phyloP scores from a whole-genome alignment of 345 rosid species.

The Populus simonii region DNA sequence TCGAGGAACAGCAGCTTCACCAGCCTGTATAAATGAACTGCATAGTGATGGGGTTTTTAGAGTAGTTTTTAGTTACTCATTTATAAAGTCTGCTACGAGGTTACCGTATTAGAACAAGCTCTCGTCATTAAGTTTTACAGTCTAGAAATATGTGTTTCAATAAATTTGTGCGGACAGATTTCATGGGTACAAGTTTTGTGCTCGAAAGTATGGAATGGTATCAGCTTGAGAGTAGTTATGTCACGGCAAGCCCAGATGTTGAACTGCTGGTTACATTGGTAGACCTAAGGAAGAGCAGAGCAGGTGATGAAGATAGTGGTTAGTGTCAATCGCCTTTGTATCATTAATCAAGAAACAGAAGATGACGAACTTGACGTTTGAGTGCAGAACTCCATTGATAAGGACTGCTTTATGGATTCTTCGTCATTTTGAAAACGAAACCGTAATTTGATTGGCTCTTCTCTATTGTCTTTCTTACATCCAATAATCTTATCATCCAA shows the following conservation, averaged over 20 bases:
- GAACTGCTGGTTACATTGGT: not conserved
- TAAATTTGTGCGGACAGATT: not conserved
- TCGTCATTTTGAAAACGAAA: conserved; percentile 6
- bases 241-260: not conserved
- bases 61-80: too few species aligned
- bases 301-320: not conserved
- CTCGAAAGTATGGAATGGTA: not conserved
- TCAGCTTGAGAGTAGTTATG: not conserved
- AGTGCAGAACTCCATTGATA: conserved; percentile 28
- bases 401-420: not conserved
- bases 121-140: too few species aligned
- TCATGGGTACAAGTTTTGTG: not conserved
- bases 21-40: too few species aligned
- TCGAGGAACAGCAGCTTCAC: too few species aligned
- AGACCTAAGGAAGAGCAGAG: not conserved
- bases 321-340: not conserved
- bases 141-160: too few species aligned
- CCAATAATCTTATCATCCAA: not conserved
- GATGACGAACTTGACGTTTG: conserved; percentile 26
- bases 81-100: too few species aligned
- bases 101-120: too few species aligned
- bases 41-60: too few species aligned
- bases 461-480: not conserved
- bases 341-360: conserved; percentile 1
- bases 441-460: conserved; percentile 4